These are phyloP conservation scores for Rhodotorula graminis DNA, from an alignment of 768 basidiomycete species.

Conservation along the genomic window DNA sequence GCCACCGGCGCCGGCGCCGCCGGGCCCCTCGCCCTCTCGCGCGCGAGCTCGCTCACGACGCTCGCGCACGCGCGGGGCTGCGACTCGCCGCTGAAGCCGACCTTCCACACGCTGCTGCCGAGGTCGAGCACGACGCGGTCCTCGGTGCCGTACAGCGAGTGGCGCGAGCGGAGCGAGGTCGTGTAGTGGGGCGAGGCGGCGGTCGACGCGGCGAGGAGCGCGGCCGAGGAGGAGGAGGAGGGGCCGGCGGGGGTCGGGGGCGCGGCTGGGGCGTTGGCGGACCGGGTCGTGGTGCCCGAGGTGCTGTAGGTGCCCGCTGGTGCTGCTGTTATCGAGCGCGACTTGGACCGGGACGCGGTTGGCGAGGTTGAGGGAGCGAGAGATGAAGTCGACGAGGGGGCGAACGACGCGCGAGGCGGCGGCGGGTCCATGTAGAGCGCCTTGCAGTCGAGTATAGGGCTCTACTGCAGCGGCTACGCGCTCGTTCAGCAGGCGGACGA, in stretches of 20 bases:
- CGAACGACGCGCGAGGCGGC: not conserved
- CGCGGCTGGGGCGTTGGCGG: too few species aligned
- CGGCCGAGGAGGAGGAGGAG: not conserved
- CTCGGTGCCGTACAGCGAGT: slow-evolving; percentile 80
- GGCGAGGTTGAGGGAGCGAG: not conserved
- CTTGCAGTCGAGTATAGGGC: too few species aligned
- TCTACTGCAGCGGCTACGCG: too few species aligned
- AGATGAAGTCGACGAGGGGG: not conserved
- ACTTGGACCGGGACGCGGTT: not conserved
- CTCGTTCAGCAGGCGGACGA: too few species aligned
- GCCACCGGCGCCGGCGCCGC: not conserved
- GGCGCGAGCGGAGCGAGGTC: slow-evolving; percentile 54
- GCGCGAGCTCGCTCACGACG: slow-evolving; percentile 43
- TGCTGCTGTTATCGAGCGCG: not conserved
- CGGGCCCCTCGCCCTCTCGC: slow-evolving; percentile 3
- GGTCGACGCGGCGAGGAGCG: slow-evolving; percentile 53
- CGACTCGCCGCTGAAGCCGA: slow-evolving; percentile 94
- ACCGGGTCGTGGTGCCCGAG: not conserved
- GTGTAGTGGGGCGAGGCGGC: slow-evolving; percentile 68
- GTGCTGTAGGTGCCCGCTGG: not conserved
- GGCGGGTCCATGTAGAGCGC: not conserved
- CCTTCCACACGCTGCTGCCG: slow-evolving; percentile 90
- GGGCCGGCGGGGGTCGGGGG: not conserved
- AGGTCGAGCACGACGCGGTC: slow-evolving; percentile 93
- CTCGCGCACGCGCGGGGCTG: slow-evolving; percentile 82